Base-by-base conservation (phyloP, 2,329 filamentous ascomycete genomes). In the Macrophomina phaseolina region DNA sequence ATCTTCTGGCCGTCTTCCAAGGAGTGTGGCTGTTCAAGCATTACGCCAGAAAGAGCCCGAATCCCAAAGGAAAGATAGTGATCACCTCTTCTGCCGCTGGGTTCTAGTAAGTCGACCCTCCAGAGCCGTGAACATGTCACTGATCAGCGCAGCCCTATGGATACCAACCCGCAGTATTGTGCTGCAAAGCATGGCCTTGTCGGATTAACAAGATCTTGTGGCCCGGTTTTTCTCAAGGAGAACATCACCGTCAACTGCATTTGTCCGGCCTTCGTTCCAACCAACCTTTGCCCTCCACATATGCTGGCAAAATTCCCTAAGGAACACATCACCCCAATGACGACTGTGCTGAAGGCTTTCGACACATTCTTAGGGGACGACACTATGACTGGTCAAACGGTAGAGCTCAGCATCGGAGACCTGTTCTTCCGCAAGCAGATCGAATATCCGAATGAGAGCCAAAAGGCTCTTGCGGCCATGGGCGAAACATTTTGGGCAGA, bases 391-490 rank as follows among this genome's bases (percentile, higher is more conserved):
- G 81, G 80, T 0, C 74, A 81, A 69, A 73, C 73, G 7, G 79
- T 82, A 14, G 81, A 83, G 71, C 70, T 81, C 56, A 74, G 73
- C 3, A 71, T 78, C 66, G 79, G 79, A n/a, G 73, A 79, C 5
- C 72, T 82, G 11, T 78, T 77, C 58, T 81, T 81, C 63, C 76
- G 79, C 58, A 68, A 79, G 60, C 75, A 74, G 66, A 70, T 75
- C 32, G 77, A 78, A 14, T 82, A 75, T 70, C 72, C 74, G 8
- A 79, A 80, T 68, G 76, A 78, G 63, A 82, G 79, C 68, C 77
- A 80, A 69, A 73, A 71, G 60, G 82, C 78, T 76, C 73, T 78
- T 67, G 75, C 74, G 2, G 58, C 68, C 32, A 68, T 78, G 68
- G 73, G 75, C 64, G 56, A 70, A 58, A 60, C 55, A 18, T 69